These are phyloP conservation scores for Anthostomella pinea DNA, from an alignment of 2,329 filamentous ascomycete genomes.

Conservation along the genomic window DNA sequence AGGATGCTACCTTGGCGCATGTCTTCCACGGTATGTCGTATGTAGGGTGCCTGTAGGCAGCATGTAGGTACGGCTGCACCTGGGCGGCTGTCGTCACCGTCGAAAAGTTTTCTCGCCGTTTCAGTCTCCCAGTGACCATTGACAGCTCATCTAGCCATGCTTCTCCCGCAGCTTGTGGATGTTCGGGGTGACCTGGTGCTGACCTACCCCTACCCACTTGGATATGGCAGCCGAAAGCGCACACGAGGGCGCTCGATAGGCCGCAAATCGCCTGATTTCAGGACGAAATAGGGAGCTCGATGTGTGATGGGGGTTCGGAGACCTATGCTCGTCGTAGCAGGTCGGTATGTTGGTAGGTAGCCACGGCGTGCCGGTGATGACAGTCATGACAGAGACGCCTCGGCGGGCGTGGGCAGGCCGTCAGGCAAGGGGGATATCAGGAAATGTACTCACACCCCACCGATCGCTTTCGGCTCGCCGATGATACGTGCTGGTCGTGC, in stretches of 20 bases:
- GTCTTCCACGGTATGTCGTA: not conserved
- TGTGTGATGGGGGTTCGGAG: not conserved
- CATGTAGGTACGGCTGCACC: conserved; percentile 4
- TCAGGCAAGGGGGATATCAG: too few relatives aligned
- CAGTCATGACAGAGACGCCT: too few relatives aligned
- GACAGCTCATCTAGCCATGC: not conserved
- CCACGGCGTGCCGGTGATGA: too few relatives aligned
- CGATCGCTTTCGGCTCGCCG: too few relatives aligned
- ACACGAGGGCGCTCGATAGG: not conserved
- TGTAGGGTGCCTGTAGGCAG: not conserved
- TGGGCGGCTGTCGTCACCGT: conserved; percentile 1
- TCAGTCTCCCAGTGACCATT: not conserved
- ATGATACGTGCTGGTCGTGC: too few relatives aligned
- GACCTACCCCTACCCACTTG: conserved; percentile 2
- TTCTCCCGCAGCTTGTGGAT: not conserved
- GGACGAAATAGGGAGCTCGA: conserved; percentile 3
- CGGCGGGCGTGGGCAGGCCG: too few relatives aligned
- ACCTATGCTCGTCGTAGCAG: conserved; percentile 2
- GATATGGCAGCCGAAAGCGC: conserved; percentile 1
- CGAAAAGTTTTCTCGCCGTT: not conserved
- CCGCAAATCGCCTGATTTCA: conserved; percentile 1
- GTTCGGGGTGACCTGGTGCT: not conserved
- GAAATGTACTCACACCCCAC: too few relatives aligned
- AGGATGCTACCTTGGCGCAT: too few relatives aligned
- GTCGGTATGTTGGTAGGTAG: not conserved